These are phyloP conservation scores for Diaporthe aspalathi DNA, from an alignment of 2,329 filamentous ascomycete species.

Conservation along the genomic window DNA sequence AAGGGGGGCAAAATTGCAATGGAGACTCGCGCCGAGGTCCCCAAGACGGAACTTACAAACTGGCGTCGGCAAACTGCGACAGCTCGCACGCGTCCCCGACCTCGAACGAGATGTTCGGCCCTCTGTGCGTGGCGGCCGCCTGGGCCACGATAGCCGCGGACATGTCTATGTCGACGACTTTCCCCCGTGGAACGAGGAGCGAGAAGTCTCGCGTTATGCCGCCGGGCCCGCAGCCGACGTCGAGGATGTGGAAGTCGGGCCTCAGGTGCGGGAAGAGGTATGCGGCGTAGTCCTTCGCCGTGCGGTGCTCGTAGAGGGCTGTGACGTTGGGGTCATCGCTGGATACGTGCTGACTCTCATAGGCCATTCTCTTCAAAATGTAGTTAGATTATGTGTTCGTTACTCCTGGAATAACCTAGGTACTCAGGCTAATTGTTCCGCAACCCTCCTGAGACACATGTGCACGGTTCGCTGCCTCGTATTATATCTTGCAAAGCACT, in stretches of 20 bases:
- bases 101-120: slow-evolving; percentile 47
- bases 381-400: not conserved
- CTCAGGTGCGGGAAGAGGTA: slow-evolving; percentile 55
- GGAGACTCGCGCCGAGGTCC: no score
- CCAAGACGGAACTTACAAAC: slow-evolving; percentile 58
- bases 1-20: no score
- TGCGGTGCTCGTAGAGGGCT: slow-evolving; percentile 45
- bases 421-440: no score
- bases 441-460: no score
- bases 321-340: not conserved
- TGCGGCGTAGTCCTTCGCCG: slow-evolving; percentile 54
- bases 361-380: not conserved
- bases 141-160: slow-evolving; percentile 44
- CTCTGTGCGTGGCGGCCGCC: slow-evolving; percentile 40
- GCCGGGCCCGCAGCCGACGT: slow-evolving; percentile 59
- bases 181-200: slow-evolving; percentile 51
- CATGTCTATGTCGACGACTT: slow-evolving; percentile 52
- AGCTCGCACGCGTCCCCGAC: slow-evolving; percentile 47
- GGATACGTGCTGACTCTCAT: not conserved
- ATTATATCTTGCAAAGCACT: no score
- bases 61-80: slow-evolving; percentile 53
- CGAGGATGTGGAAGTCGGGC: slow-evolving; percentile 51
- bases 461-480: no score
- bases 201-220: slow-evolving; percentile 57
- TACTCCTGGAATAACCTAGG: no score